Evolutionary conservation across 257 asterid genomes (phyloP), one percentile per base, ranked within the genome.

Genomic region (Fraxinus americana): DNA sequence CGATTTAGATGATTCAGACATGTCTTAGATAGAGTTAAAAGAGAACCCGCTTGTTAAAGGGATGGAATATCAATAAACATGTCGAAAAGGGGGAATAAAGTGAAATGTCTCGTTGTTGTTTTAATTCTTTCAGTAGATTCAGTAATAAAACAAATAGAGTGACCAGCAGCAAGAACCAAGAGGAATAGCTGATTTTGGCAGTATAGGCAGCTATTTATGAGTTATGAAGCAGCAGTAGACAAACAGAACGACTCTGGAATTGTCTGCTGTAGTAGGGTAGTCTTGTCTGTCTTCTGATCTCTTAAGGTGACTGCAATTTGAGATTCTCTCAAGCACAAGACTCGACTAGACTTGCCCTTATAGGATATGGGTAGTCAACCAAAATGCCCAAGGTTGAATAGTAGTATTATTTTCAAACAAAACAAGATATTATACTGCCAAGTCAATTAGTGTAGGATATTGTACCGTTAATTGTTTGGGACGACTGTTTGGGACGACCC

Each of bases 201-300:
- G 50, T 11, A 10, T 41, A 41, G 69, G 69, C 17, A 63, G 5
- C 36, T 63, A 63, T 63, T 4, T 2, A 23, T 27, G 34, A 63
- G 69, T 63, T 23, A 63, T 3, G 2, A 63, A 63, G 69, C 1
- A 63, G 69, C 35, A 63, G 19, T 13, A 9, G 69, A 27, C 69
- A 63, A 63, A 63, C 69, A 63, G 69, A 32, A 63, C 69, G 27
- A 63, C 19, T 63, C 69, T 25, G 36, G 69, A 63, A 63, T 63
- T 63, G 69, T 63, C 67, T 61, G 32, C 65, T 61, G 27, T 5
- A 25, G 50, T 41, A 11, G 69, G 27, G 19, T 63, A 1, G 69
- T 63, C 69, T 63, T 10, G 34, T 63, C 69, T 25, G 69, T 27
- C 69, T 25, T 27, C 27, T 61, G 34, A n/a, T 11, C 61, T 12